These are phyloP conservation scores for Didymellaceae sp. DNA, from an alignment of 2,329 filamentous ascomycete genomes.

Conservation along the genomic window DNA sequence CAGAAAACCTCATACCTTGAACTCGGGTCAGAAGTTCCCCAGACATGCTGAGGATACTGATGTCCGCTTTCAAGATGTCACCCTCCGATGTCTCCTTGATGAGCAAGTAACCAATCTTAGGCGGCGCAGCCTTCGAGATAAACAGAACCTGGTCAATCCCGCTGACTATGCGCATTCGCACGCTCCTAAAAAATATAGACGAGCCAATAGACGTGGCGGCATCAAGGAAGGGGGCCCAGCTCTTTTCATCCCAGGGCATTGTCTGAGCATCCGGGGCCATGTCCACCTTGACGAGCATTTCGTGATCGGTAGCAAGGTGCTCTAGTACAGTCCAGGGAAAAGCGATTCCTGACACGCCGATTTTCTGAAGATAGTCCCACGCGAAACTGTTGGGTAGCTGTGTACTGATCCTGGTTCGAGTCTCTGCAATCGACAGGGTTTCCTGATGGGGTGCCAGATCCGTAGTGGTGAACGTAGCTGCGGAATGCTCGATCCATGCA, in stretches of 20 bases:
- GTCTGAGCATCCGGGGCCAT: constrained; percentile 30
- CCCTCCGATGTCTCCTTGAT: constrained; percentile 38
- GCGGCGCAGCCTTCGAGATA: constrained; percentile 22
- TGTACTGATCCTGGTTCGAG: constrained; percentile 37
- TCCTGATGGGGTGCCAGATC: constrained; percentile 17
- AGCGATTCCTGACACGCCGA: constrained; percentile 52
- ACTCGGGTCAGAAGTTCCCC: constrained; percentile 45
- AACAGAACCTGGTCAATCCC: constrained; percentile 41
- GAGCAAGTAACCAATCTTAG: constrained; percentile 48
- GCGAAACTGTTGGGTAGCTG: constrained; percentile 44
- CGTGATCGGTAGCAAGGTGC: constrained; percentile 47
- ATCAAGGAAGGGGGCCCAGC: constrained; percentile 52
- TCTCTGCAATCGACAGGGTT: constrained; percentile 30
- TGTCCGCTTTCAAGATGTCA: constrained; percentile 36
- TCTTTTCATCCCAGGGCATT: constrained; percentile 37
- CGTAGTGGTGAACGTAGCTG: constrained; percentile 19
- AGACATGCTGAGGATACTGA: constrained; percentile 35
- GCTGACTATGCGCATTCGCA: constrained; percentile 49
- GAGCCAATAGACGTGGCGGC: constrained; percentile 54
- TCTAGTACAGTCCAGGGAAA: constrained; percentile 53
- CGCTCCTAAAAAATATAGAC: constrained; percentile 48
- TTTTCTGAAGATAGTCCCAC: constrained; percentile 48
- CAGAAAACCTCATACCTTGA: constrained; percentile 49
- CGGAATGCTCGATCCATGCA: constrained; percentile 47
- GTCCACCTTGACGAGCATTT: constrained; percentile 53